A percentile compares a stretch with the other conserved stretches of the same genome.
phyloP scores from a whole-genome alignment of 129 eudicot genomes.

The Calendula officinalis region DNA sequence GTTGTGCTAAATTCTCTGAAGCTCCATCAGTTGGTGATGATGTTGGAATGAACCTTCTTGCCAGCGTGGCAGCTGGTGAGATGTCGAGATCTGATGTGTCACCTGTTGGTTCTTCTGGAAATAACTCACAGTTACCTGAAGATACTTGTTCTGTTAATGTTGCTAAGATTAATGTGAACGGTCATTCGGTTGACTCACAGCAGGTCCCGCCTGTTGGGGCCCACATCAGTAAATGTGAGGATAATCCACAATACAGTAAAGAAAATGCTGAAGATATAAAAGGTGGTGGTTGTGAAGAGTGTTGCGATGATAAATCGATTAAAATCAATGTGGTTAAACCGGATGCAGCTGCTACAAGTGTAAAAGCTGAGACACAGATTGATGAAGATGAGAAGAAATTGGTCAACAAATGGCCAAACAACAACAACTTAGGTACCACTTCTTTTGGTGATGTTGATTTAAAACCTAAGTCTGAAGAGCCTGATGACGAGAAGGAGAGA shows the following conservation, averaged over 20 bases:
- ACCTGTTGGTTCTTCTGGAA: conserved; percentile 47
- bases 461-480: conserved; percentile 18
- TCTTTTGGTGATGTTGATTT: conserved; percentile 15
- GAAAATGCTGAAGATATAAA: conserved; percentile 1
- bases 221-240: neutral
- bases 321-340: conserved; percentile 18
- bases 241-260: conserved; percentile 13
- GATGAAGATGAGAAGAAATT: conserved; percentile 38
- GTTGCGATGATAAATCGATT: conserved; percentile 9
- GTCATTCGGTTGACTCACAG: too few species aligned
- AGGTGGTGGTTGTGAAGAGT: conserved; percentile 14
- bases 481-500: conserved; percentile 19
- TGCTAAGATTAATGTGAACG: conserved; percentile 7
- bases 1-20: conserved; percentile 78
- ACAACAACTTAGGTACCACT: conserved; percentile 4
- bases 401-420: conserved; percentile 21
- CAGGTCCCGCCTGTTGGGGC: too few species aligned
- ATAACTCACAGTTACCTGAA: conserved; percentile 42
- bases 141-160: conserved; percentile 31
- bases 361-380: conserved; percentile 25
- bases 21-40: conserved; percentile 58
- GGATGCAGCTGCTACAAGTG: conserved; percentile 30
- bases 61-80: conserved; percentile 92
- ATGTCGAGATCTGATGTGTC: conserved; percentile 59
- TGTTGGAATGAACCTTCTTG: conserved; percentile 86